Evolutionary conservation across 805 yeast genomes (phyloP), one percentile per base, ranked within the genome.

Genomic region (Blastobotrys terrestris): DNA sequence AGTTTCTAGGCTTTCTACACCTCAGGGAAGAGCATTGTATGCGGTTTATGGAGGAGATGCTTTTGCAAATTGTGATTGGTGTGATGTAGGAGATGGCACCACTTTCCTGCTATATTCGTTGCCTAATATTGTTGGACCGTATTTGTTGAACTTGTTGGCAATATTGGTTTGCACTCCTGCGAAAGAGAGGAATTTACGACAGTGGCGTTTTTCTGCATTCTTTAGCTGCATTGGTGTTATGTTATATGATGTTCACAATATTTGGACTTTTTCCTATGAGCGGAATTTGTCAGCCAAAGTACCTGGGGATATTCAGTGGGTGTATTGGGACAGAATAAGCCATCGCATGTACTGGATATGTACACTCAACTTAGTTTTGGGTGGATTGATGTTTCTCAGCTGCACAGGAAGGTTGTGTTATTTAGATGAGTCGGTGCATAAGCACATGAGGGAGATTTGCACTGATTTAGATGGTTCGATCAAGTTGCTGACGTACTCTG

Each of bases 31-130:
- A 13, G 43, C 46, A 11, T 48, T 59, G 39, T 60, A 58, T 42
- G 49, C 61, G 6, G 42, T 60, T 1, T 57, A 51, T 47, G 64
- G 64, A 8, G 57, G 62, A n/a, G 55, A 53, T 26, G 56, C 59
- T 4, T 39, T 60, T 31, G 55, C 50, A 3, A 51, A 49, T 19
- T 60, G 64, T 39, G 53, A 53, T 11, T 60, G 63, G 63, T 60
- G 64, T 45, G 49, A 47, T 11, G 42, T 14, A 2, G 42, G 26
- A 20, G 31, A 44, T 16, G 21, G 20, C 15, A n/a, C 15, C 22
- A 46, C 58, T 4, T 60, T 53, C 26, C 31, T 58, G 26, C 26
- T 53, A 43, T 60, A 57, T 48, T 35, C 51, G 2, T 31, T 56
- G n/a, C 62, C 63, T 13, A 48, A 49, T 21, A 42, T 55, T 11